Percentiles rank a stretch among this genome's conserved stretches.
Conservation (phyloP, 441 rosid genomes). For the Pelargonium cotyledonis region DNA sequence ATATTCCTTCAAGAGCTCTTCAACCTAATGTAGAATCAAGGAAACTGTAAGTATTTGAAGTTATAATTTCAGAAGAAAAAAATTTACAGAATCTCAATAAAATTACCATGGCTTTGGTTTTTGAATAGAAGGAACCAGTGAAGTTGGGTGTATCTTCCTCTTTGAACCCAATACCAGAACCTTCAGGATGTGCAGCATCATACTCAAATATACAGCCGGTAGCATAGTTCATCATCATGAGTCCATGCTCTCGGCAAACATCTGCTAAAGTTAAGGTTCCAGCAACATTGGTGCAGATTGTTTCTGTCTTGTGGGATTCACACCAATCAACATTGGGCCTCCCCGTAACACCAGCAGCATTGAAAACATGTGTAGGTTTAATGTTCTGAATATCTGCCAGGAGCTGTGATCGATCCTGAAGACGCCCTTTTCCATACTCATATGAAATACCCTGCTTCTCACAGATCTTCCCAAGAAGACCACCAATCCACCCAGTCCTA, state of each 20-base stretch:
- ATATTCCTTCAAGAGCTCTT: conserved; percentile 76
- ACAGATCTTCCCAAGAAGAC: conserved; percentile 65
- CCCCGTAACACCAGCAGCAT: conserved; percentile 91
- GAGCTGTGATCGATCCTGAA: conserved; percentile 62
- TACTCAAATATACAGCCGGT: conserved; percentile 93
- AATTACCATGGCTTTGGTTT: conserved; percentile 81
- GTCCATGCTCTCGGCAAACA: conserved; percentile 71
- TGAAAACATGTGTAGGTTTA: conserved; percentile 80
- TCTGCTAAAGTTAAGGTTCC: conserved; percentile 87
- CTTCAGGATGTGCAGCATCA: conserved; percentile 68
- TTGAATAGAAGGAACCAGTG: conserved; percentile 76
- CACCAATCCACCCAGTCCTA: conserved; percentile 90
- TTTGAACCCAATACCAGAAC: conserved; percentile 73
- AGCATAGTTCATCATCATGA: conserved; percentile 75
- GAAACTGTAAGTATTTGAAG: too few relatives aligned
- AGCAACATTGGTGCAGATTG: conserved; percentile 69
- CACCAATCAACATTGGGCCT: conserved; percentile 98
- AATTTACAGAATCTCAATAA: too few relatives aligned
- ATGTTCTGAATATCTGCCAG: conserved; percentile 54
- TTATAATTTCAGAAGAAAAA: too few relatives aligned
- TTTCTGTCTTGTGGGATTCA: conserved; percentile 79
- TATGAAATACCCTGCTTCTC: conserved; percentile 68
- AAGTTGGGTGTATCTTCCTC: conserved; percentile 89
- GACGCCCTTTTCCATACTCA: conserved; percentile 81
- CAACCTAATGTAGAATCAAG: conserved; percentile 41